Evolutionary conservation across 352 stramenopile genomes (phyloP).

Genomic region (Blastocystis sp.): DNA sequence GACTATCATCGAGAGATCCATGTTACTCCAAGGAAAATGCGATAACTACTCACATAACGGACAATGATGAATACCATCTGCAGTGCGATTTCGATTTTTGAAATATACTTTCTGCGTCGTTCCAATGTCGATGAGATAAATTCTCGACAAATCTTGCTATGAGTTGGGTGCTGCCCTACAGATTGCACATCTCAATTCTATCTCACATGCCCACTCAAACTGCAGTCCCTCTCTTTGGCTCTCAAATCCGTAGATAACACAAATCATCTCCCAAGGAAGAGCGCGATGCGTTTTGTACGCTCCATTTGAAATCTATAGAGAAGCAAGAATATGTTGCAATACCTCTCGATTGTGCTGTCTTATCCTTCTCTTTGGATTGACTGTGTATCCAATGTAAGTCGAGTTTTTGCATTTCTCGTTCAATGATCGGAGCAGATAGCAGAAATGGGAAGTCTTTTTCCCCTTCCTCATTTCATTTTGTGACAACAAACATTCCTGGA

Average conservation of each 20-base stretch:
- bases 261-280: slow-evolving; percentile 52
- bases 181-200: not conserved
- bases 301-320: slow-evolving; percentile 2
- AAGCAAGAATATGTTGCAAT: not conserved
- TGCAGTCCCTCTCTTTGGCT: not conserved
- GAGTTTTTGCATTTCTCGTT: slow-evolving; percentile 1
- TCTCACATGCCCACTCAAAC: slow-evolving; percentile 37
- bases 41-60: not conserved
- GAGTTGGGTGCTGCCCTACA: slow-evolving; percentile 34
- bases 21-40: slow-evolving; percentile 19
- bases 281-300: slow-evolving; percentile 35
- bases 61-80: not conserved
- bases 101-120: not conserved
- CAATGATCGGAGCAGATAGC: slow-evolving; percentile 27
- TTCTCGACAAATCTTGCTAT: not conserved
- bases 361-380: slow-evolving; percentile 57
- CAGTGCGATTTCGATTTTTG: slow-evolving; percentile 34
- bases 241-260: not conserved
- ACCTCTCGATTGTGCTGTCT: slow-evolving; percentile 47
- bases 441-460: not conserved
- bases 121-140: not conserved
- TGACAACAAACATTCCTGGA: not conserved
- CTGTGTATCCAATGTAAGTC: slow-evolving; percentile 48
- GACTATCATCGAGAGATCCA: slow-evolving; percentile 19
- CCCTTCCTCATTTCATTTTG: not conserved